Percentiles rank a stretch among this genome's conserved stretches.
These are phyloP conservation scores for Atkinsonella hypoxylon DNA, from an alignment of 2,329 filamentous ascomycete genomes.

Conservation along the genomic window DNA sequence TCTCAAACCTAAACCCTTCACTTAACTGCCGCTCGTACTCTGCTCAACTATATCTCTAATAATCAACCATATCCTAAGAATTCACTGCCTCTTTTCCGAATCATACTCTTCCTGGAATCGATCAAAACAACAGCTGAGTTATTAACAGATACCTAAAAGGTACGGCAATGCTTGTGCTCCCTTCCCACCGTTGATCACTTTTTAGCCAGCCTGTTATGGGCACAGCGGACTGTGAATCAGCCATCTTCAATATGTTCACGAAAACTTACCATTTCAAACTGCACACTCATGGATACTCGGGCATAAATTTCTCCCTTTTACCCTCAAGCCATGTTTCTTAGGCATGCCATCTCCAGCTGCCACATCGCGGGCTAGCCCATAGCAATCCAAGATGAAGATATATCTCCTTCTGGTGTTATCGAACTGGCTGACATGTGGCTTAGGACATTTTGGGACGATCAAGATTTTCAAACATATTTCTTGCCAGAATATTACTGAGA, in stretches of 20 bases:
- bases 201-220: no score
- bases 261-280: neutral
- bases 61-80: no score
- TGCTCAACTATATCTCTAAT: no score
- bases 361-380: neutral
- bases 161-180: no score
- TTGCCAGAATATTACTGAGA: neutral
- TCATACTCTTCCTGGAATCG: no score
- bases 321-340: neutral
- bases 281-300: neutral
- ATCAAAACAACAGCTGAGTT: no score
- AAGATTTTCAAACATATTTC: neutral
- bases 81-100: no score
- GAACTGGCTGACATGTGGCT: slow-evolving; percentile 9
- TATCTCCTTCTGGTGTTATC: slow-evolving; percentile 4
- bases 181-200: no score
- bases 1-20: no score
- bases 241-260: neutral
- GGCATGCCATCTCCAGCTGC: no score
- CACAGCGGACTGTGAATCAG: neutral
- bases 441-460: slow-evolving; percentile 2
- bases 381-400: slow-evolving; percentile 5
- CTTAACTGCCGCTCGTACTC: no score
- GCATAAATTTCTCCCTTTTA: neutral
- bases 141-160: no score